Evolutionary conservation across 371 early-diverging fungal species (phyloP), one percentile per base, ranked within the genome.

Genomic region (Phascolomyces articulosus): DNA sequence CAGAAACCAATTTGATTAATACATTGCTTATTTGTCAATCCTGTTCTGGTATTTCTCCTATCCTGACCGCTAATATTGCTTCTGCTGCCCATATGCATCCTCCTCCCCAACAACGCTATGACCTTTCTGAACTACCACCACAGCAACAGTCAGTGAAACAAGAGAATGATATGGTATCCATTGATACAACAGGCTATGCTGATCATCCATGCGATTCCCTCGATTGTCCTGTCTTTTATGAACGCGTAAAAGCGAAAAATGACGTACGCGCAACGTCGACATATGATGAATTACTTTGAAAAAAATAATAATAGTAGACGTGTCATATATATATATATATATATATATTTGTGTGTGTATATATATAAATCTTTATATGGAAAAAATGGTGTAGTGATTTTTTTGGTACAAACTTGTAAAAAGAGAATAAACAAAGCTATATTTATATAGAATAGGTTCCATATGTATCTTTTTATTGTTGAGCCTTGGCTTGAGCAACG

Each of bases 141-240:
- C n/a, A n/a, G n/a, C n/a, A n/a, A n/a, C n/a, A n/a, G n/a, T n/a
- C n/a, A n/a, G 38, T 9, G 38, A 38, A 44, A 44, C 44, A 44
- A 44, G 44, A 15, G 16, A 34, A 34, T 34, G 34, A 34, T 34
- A 34, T 34, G 34, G 34, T 2, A 6, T 9, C 60, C 34, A 55
- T 62, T 27, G 58, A 41, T 15, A 40, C 21, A 23, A 68, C 60
- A 7, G 67, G 66, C 1, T 65, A 49, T 62, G 71, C 62, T 0
- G 79, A 79, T 62, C 65, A 74, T 47, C 78, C 78, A 0, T 82
- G 83, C 62, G 66, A 71, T 44, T 82, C 83, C 9, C 58, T 82
- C 0, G 78, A 82, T 55, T 82, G 83, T 55, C 73, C 78, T 26
- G 60, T 74, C 0, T 78, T 71, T 49, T 82, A 67, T 64, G 67